A percentile compares a stretch with the other conserved stretches of the same genome.
Conservation (phyloP, 225 moss, liverwort and hornwort genomes). For the Rhytidiadelphus loreus region DNA sequence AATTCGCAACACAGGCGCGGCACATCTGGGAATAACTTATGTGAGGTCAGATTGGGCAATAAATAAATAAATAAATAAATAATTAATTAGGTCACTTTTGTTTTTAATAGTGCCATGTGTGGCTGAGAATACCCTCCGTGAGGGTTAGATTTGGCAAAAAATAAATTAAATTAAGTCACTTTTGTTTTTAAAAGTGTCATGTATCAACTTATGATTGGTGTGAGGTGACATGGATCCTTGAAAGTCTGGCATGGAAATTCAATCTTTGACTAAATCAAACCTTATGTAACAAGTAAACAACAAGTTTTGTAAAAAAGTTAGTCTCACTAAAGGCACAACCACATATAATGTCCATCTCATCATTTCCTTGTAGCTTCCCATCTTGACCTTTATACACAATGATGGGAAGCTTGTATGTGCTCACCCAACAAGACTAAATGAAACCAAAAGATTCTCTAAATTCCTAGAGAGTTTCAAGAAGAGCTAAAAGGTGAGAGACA, state of each 20-base stretch:
- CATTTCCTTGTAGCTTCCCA: neutral
- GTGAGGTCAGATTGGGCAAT: too few species aligned
- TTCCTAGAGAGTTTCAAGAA: rapidly evolving
- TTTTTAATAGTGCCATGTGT: too few species aligned
- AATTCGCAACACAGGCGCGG: neutral
- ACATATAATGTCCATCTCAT: rapidly evolving
- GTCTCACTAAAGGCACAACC: rapidly evolving
- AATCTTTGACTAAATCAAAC: neutral
- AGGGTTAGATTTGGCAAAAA: neutral
- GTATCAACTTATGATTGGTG: neutral
- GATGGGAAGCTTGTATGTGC: neutral
- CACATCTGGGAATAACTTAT: too few species aligned
- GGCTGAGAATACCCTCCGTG: rapidly evolving
- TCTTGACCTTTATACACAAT: neutral
- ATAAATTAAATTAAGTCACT: neutral
- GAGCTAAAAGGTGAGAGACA: neutral
- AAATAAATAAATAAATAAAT: too few species aligned
- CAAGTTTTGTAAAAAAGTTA: too few species aligned
- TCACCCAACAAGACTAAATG: neutral
- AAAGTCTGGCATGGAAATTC: neutral
- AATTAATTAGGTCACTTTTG: too few species aligned
- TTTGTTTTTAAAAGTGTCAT: neutral
- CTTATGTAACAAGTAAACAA: rapidly evolving
- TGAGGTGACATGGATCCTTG: neutral
- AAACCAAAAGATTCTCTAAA: rapidly evolving